Evolutionary conservation across 2,329 filamentous ascomycete genomes (phyloP).

Genomic region (Daldinia eschscholtzii): DNA sequence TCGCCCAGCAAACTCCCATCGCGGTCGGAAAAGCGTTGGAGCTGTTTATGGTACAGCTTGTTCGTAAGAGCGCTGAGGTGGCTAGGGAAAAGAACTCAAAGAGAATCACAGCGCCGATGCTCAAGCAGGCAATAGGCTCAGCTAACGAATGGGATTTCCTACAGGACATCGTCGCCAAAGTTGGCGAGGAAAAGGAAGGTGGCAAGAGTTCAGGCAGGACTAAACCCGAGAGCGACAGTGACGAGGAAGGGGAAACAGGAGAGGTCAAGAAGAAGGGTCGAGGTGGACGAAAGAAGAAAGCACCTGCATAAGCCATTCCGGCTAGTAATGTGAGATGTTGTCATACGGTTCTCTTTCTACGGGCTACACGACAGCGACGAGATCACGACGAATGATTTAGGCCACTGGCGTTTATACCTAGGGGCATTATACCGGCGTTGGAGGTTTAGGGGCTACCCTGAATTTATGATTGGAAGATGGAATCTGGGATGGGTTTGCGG

Average conservation of each 20-base stretch:
- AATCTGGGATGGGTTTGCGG: slow-evolving; percentile 8
- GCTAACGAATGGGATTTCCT: slow-evolving; percentile 97
- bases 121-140: slow-evolving; percentile 89
- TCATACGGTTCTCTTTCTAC: slow-evolving; percentile 33
- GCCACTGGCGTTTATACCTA: slow-evolving; percentile 48
- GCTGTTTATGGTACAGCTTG: slow-evolving; percentile 96
- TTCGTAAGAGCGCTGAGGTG: slow-evolving; percentile 87
- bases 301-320: slow-evolving; percentile 50
- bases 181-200: slow-evolving; percentile 67
- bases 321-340: slow-evolving; percentile 24
- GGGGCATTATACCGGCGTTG: slow-evolving; percentile 49
- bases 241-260: slow-evolving; percentile 62
- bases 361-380: slow-evolving; percentile 44
- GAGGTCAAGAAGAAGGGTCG: slow-evolving; percentile 62
- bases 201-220: slow-evolving; percentile 51
- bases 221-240: slow-evolving; percentile 66
- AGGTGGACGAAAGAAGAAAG: slow-evolving; percentile 66
- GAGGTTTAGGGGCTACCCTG: slow-evolving; percentile 42
- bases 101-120: slow-evolving; percentile 87
- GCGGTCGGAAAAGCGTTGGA: slow-evolving; percentile 96
- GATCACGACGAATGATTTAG: slow-evolving; percentile 47
- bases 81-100: slow-evolving; percentile 87
- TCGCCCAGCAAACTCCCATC: slow-evolving; percentile 96
- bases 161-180: slow-evolving; percentile 87
- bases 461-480: slow-evolving; percentile 35